Conservation (phyloP, 164 flowering plant species). For the Sextonia rubra region DNA sequence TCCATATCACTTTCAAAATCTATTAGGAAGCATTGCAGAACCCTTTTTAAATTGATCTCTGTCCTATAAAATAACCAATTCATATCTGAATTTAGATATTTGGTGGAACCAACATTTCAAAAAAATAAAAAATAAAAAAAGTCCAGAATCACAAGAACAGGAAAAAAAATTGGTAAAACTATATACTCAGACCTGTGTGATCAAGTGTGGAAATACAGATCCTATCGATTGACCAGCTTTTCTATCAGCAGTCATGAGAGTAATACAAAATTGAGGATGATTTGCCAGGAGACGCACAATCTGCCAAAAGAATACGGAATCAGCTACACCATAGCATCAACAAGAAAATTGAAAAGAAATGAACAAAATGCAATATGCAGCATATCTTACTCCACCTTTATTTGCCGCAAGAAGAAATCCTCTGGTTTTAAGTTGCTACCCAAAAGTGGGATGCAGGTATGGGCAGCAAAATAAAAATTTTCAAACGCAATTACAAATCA, state of each 20-base stretch:
- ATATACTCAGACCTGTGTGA: constrained; percentile 53
- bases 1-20: not conserved
- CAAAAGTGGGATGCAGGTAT: too few species aligned
- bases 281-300: constrained; percentile 81
- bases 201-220: constrained; percentile 91
- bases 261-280: constrained; percentile 77
- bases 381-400: too few species aligned
- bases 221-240: constrained; percentile 94
- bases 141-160: not conserved
- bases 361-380: too few species aligned
- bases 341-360: too few species aligned
- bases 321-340: too few species aligned
- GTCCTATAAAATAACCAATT: not conserved
- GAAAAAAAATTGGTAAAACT: not conserved
- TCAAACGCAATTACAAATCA: too few species aligned
- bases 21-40: not conserved
- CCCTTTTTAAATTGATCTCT: not conserved
- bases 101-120: not conserved
- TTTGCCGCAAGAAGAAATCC: too few species aligned
- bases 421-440: too few species aligned
- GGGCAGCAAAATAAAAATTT: too few species aligned
- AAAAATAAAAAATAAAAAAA: not conserved
- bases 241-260: constrained; percentile 94
- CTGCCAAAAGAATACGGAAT: constrained; percentile 29
- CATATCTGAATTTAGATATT: too few species aligned